Conservation (phyloP, 768 basidiomycete species). For the Amyloporia xantha region DNA sequence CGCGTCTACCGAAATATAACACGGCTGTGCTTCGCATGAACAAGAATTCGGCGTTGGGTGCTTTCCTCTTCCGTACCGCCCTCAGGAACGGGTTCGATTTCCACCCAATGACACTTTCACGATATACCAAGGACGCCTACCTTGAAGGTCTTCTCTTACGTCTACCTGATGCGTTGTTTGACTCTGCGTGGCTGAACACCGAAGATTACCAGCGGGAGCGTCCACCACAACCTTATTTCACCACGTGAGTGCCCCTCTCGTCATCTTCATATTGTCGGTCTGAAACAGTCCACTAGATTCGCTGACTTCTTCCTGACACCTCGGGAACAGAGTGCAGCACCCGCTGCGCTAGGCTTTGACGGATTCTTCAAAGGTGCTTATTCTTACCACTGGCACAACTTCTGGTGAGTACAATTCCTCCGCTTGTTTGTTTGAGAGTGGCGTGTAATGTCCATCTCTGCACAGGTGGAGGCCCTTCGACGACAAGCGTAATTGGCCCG, state of each 20-base stretch:
- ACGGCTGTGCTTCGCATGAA: slow-evolving; percentile 94
- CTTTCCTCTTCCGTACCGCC: slow-evolving; percentile 91
- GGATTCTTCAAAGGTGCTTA: slow-evolving; percentile 96
- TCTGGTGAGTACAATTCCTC: slow-evolving; percentile 50
- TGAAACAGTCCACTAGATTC: slow-evolving; percentile 46
- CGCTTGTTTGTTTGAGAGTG: neutral
- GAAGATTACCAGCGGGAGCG: slow-evolving; percentile 88
- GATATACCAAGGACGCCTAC: slow-evolving; percentile 85
- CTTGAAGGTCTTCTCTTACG: slow-evolving; percentile 79
- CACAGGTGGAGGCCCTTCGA: slow-evolving; percentile 96
- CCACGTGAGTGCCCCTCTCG: slow-evolving; percentile 43
- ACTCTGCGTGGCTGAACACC: slow-evolving; percentile 94
- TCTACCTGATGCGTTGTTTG: slow-evolving; percentile 92
- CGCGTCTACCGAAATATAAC: slow-evolving; percentile 87
- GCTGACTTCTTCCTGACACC: slow-evolving; percentile 87
- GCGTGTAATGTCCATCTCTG: neutral
- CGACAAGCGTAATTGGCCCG: slow-evolving; percentile 89
- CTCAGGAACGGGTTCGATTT: slow-evolving; percentile 93
- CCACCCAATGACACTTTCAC: slow-evolving; percentile 92
- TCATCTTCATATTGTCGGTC: neutral
- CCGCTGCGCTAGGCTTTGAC: slow-evolving; percentile 84
- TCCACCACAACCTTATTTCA: slow-evolving; percentile 93
- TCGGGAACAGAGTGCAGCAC: slow-evolving; percentile 62
- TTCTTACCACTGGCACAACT: slow-evolving; percentile 96
- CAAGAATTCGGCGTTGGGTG: slow-evolving; percentile 86